Base-by-base conservation (phyloP, 176 grass and related monocot species). In the Eragrostis curvula region DNA sequence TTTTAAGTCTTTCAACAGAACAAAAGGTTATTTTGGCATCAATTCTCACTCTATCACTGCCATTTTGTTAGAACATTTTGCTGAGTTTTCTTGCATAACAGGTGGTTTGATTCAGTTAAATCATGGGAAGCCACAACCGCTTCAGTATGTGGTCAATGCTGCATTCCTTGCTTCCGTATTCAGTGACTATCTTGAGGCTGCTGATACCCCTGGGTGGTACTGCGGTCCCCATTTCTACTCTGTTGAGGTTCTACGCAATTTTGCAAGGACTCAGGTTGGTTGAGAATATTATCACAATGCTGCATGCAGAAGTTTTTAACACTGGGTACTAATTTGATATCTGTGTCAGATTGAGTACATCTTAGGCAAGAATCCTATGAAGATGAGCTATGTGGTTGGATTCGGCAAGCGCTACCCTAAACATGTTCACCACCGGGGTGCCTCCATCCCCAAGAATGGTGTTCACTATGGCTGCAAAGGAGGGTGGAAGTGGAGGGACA, bases 141-240 rank as follows among this genome's bases (percentile, higher is more conserved):
- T 98, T 48, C 96, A 98, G 78, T 95, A 95, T 67, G 92, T 98
- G 40, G 96, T 88, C 52, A 98, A 91, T 18, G 92, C 92, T 60
- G 96, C 96, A 85, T 98, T 98, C 79, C 96, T 98, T 73, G 96
- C 92, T 29, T 85, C 96, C 66, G 16, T 98, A 20, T 98, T 89
- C 87, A 91, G 92, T 84, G 96, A 98, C 49, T 95, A 98, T 83
- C 90, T 98, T 73, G 90, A 95, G 74, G 92, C 96, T 73, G 88
- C 90, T 27, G 96, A 95, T 95, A 93, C 90, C 32, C 95, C 92
- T 49, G 95, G 95, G 61, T 98, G 95, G 92, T 95, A 98, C 84
- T 98, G 95, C 23, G 95, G 92, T 60, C 95, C 95, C 1, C 68
- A 98, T 78, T 98, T 95, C 92, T 98, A 95, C 85, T 77, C 95